phyloP scores from a whole-genome alignment of 169 alveolate species.

The Plasmodium cynomolgi region DNA sequence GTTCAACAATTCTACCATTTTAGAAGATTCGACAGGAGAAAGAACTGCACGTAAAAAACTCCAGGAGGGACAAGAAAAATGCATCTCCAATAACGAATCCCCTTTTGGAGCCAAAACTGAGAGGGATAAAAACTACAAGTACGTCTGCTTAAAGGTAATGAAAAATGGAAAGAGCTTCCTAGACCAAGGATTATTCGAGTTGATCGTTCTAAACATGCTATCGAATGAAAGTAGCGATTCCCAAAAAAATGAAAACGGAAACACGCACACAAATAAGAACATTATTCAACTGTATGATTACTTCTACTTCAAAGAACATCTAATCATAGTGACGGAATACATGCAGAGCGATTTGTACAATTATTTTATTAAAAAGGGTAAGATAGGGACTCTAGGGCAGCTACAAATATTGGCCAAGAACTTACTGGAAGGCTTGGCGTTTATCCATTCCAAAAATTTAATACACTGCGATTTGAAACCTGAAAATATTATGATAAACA shows the following conservation, averaged over 20 bases:
- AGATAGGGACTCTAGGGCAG: slow-evolving; percentile 81
- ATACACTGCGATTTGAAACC: slow-evolving; percentile 98
- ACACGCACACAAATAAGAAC: slow-evolving; percentile 22
- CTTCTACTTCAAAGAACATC: slow-evolving; percentile 94
- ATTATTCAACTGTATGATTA: slow-evolving; percentile 87
- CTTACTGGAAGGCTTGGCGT: slow-evolving; percentile 76
- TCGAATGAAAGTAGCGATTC: slow-evolving; percentile 86
- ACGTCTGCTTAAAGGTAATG: slow-evolving; percentile 93
- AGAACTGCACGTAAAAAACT: not conserved
- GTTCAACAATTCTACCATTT: not conserved
- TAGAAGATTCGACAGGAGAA: not conserved
- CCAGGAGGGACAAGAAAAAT: not conserved
- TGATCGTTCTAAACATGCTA: slow-evolving; percentile 86
- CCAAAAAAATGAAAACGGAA: not conserved
- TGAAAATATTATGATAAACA: slow-evolving; percentile 90
- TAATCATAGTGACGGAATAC: slow-evolving; percentile 95
- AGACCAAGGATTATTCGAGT: slow-evolving; percentile 94
- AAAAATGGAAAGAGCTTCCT: slow-evolving; percentile 94
- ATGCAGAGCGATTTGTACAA: slow-evolving; percentile 91
- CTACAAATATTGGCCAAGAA: slow-evolving; percentile 65
- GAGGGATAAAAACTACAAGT: slow-evolving; percentile 75
- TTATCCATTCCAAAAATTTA: slow-evolving; percentile 93
- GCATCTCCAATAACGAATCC: not conserved
- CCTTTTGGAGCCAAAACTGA: not conserved
- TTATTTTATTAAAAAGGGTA: slow-evolving; percentile 88